Conservation (phyloP, 257 asterid species). For the Solanum paucissectum region DNA sequence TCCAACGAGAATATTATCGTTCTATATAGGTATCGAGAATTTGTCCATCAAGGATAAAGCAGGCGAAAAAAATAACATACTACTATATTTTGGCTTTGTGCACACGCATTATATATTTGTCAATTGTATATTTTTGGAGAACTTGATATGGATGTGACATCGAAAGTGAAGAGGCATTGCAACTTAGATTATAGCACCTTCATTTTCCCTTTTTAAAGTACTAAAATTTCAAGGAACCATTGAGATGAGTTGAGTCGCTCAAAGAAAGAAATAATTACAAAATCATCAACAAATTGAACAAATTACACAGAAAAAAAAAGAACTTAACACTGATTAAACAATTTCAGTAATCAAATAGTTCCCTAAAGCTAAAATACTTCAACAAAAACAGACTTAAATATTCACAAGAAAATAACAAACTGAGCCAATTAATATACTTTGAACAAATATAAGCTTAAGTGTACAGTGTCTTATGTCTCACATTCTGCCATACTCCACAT, state of each 20-base stretch:
- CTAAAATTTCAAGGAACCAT: neutral
- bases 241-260: neutral
- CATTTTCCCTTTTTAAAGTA: neutral
- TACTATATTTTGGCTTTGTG: neutral
- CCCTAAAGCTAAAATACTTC: neutral
- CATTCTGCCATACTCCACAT: slow-evolving; percentile 19
- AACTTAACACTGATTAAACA: neutral
- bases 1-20: neutral
- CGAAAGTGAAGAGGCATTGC: accelerated
- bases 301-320: neutral
- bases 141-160: accelerated
- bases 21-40: neutral
- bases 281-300: neutral
- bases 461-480: neutral
- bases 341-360: neutral
- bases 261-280: neutral
- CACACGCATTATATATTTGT: neutral
- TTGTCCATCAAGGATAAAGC: neutral
- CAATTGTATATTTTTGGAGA: neutral
- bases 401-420: neutral
- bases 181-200: neutral
- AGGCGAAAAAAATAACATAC: neutral
- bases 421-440: neutral
- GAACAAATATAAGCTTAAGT: neutral
- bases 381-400: neutral